Evolutionary conservation across 2,329 filamentous ascomycete species (phyloP).

Genomic region (Tolypocladium ovalisporum): DNA sequence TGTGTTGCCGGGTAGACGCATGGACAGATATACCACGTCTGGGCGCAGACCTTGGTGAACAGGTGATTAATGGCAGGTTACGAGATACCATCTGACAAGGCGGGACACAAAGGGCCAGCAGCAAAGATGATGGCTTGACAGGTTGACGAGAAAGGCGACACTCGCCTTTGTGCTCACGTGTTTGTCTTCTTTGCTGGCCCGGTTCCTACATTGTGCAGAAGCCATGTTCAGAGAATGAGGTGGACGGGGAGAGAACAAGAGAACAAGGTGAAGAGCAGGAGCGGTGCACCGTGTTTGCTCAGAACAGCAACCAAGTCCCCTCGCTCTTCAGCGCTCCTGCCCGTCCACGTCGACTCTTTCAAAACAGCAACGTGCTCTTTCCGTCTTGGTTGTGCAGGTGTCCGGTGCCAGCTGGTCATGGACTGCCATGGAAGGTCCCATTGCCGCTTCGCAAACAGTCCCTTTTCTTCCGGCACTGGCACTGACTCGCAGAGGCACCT

Average conservation of each 20-base stretch:
- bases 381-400: neutral
- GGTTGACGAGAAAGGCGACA: neutral
- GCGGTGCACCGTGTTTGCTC: neutral
- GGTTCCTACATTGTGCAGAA: neutral
- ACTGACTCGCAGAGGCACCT: neutral
- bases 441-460: neutral
- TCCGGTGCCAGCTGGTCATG: neutral
- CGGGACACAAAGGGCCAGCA: neutral
- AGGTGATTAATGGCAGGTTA: neutral
- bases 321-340: neutral
- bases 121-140: neutral
- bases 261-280: too few relatives aligned
- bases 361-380: neutral
- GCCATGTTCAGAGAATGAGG: neutral
- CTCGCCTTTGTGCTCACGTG: too few relatives aligned
- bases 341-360: neutral
- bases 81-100: neutral
- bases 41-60: neutral
- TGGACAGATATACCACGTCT: neutral
- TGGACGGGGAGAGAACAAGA: neutral
- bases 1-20: neutral
- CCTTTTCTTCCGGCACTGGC: neutral
- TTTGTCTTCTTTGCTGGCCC: neutral
- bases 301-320: neutral
- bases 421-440: conserved; percentile 1